A percentile compares a stretch with the other conserved stretches of the same genome.
These are phyloP conservation scores for Clausena lansium DNA, from an alignment of 345 rosid species.

Conservation along the genomic window DNA sequence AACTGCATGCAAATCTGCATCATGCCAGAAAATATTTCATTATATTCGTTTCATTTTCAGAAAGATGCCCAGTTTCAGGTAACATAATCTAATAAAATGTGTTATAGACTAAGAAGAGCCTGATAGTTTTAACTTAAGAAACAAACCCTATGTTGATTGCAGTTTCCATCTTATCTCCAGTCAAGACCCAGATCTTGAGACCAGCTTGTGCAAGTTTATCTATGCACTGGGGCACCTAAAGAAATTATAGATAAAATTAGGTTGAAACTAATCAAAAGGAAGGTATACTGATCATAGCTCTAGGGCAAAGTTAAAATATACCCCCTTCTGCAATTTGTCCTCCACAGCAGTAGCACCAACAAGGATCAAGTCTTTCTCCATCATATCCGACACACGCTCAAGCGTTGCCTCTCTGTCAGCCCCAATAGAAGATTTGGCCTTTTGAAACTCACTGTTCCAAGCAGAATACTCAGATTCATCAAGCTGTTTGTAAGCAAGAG, in stretches of 20 bases:
- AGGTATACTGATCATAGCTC: slow-evolving; percentile 4
- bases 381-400: slow-evolving; percentile 72
- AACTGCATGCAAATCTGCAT: slow-evolving; percentile 86
- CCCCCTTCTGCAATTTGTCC: slow-evolving; percentile 97
- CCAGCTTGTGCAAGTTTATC: slow-evolving; percentile 99
- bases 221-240: slow-evolving; percentile 93
- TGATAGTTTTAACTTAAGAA: not conserved
- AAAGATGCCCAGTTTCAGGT: slow-evolving; percentile 7
- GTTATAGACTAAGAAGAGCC: slow-evolving; percentile 17
- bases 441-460: slow-evolving; percentile 79
- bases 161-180: slow-evolving; percentile 99
- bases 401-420: slow-evolving; percentile 75
- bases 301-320: slow-evolving; percentile 26
- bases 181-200: slow-evolving; percentile 93
- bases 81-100: slow-evolving; percentile 10
- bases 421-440: slow-evolving; percentile 83
- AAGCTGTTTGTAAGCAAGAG: slow-evolving; percentile 73
- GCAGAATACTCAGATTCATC: slow-evolving; percentile 67
- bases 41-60: slow-evolving; percentile 11
- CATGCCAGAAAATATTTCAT: slow-evolving; percentile 19
- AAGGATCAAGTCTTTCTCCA: slow-evolving; percentile 86
- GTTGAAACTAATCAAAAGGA: slow-evolving; percentile 16
- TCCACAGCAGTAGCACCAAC: slow-evolving; percentile 98
- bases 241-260: slow-evolving; percentile 21
- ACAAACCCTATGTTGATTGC: slow-evolving; percentile 97